Conservation (phyloP, 768 basidiomycete genomes). For the Suillus spraguei region DNA sequence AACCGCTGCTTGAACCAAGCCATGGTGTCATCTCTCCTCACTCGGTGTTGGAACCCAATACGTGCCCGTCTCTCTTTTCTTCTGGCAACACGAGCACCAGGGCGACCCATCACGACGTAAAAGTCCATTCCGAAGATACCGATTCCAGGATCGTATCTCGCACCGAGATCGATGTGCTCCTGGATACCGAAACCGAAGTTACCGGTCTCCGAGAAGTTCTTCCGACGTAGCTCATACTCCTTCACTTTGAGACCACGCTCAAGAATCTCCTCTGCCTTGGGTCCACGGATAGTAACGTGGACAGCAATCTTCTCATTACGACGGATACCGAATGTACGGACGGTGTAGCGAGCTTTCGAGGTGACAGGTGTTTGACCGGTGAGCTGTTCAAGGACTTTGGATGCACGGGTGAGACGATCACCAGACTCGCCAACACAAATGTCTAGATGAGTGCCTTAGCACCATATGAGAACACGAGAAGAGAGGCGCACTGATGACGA, state of each 20-base stretch:
- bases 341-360: slow-evolving; percentile 99
- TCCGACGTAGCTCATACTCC: slow-evolving; percentile 97
- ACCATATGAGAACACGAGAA: slow-evolving; percentile 18
- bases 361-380: slow-evolving; percentile 99
- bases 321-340: slow-evolving; percentile 98
- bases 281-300: slow-evolving; percentile 98
- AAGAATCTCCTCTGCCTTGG: slow-evolving; percentile 99
- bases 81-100: slow-evolving; percentile 88
- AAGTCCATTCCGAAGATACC: slow-evolving; percentile 99
- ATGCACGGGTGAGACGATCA: slow-evolving; percentile 97
- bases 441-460: slow-evolving; percentile 52
- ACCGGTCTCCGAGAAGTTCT: slow-evolving; percentile 98
- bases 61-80: slow-evolving; percentile 88
- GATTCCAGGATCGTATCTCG: slow-evolving; percentile 96
- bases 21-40: slow-evolving; percentile 96
- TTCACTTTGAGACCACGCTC: slow-evolving; percentile 99
- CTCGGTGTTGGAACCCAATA: slow-evolving; percentile 85
- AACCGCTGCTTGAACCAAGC: slow-evolving; percentile 99
- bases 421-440: slow-evolving; percentile 99
- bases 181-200: slow-evolving; percentile 99
- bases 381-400: slow-evolving; percentile 98
- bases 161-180: slow-evolving; percentile 99
- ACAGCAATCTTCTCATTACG: slow-evolving; percentile 99
- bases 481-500: slow-evolving; percentile 83
- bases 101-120: slow-evolving; percentile 96